phyloP scores from a whole-genome alignment of 2,329 filamentous ascomycete species.

The Penicillium decumbens region DNA sequence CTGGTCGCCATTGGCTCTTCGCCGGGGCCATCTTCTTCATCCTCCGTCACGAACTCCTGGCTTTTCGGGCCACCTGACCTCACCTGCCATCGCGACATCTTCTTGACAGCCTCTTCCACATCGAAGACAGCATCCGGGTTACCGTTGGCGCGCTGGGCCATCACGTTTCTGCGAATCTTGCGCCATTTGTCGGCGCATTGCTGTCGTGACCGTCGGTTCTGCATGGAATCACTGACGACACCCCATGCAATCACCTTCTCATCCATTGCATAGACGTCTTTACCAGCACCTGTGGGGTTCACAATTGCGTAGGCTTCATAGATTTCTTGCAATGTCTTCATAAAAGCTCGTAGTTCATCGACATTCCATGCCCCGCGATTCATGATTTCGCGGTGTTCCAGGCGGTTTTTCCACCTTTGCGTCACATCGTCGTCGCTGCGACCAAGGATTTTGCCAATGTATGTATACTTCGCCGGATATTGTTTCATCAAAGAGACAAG shows the following conservation, averaged over 20 bases:
- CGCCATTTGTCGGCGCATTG: constrained; percentile 41
- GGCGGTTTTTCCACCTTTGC: constrained; percentile 42
- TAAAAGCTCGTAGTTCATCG: constrained; percentile 31
- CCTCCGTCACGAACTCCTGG: constrained; percentile 12
- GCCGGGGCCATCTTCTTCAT: constrained; percentile 17
- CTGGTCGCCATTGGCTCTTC: neutral
- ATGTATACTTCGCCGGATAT: constrained; percentile 35
- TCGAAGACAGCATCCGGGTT: constrained; percentile 26
- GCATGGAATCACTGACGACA: constrained; percentile 27
- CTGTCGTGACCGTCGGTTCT: constrained; percentile 34
- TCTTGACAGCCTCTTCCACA: constrained; percentile 7
- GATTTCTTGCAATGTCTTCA: constrained; percentile 24
- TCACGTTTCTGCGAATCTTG: constrained; percentile 27
- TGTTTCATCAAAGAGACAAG: constrained; percentile 30
- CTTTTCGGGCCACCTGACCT: constrained; percentile 14
- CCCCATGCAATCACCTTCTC: constrained; percentile 34
- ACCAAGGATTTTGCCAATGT: constrained; percentile 37
- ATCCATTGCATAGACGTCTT: constrained; percentile 37
- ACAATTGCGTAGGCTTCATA: constrained; percentile 18
- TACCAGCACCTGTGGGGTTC: constrained; percentile 22
- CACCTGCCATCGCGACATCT: constrained; percentile 5
- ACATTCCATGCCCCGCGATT: constrained; percentile 35
- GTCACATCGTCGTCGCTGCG: constrained; percentile 41
- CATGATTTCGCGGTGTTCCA: constrained; percentile 37
- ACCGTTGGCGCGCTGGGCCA: constrained; percentile 18